These are phyloP conservation scores for Nakazawaea peltata DNA, from an alignment of 805 yeast genomes.

Conservation along the genomic window DNA sequence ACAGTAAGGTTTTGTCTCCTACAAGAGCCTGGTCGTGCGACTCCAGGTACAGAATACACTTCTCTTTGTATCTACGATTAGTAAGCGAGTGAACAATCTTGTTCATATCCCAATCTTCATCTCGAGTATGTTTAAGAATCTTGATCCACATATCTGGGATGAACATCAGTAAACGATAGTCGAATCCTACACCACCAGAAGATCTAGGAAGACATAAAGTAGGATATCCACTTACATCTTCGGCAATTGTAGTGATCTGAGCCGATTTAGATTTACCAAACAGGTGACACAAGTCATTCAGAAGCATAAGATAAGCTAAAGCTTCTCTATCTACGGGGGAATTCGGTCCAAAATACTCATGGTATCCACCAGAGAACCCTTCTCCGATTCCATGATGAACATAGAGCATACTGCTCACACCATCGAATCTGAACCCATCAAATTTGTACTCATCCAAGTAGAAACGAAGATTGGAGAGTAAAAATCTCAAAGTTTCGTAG, in stretches of 20 bases:
- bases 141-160: constrained; percentile 99
- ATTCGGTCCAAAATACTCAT: constrained; percentile 76
- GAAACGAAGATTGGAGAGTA: constrained; percentile 76
- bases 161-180: constrained; percentile 93
- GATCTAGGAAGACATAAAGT: constrained; percentile 72
- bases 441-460: constrained; percentile 77
- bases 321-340: constrained; percentile 84
- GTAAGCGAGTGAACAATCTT: constrained; percentile 73
- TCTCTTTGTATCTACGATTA: constrained; percentile 82
- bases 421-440: constrained; percentile 96
- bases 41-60: constrained; percentile 87
- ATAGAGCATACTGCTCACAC: constrained; percentile 91
- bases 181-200: constrained; percentile 88
- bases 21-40: constrained; percentile 97
- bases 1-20: constrained; percentile 93
- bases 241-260: constrained; percentile 70
- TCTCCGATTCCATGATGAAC: constrained; percentile 86
- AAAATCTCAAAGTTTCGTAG: constrained; percentile 83
- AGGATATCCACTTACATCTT: constrained; percentile 97
- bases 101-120: constrained; percentile 90
- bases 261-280: constrained; percentile 31
- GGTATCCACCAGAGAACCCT: constrained; percentile 86
- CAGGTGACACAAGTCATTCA: constrained; percentile 67
- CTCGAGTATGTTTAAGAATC: constrained; percentile 69
- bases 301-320: constrained; percentile 77